Evolutionary conservation across 2,329 filamentous ascomycete species (phyloP), one percentile per base, ranked within the genome.

Genomic region (Pseudopyrenochaeta lycopersici): DNA sequence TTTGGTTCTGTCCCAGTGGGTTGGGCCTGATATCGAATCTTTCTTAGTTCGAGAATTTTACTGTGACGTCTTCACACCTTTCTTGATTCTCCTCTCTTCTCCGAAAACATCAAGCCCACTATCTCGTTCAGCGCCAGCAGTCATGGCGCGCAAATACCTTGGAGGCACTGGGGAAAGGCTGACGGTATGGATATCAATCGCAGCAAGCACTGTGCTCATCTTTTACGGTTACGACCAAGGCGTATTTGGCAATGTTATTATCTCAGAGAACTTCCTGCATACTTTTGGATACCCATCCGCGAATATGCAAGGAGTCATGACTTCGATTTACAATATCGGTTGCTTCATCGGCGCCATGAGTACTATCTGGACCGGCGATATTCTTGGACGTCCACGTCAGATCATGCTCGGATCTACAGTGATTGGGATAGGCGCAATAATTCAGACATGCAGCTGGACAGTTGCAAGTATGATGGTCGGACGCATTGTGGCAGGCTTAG

Each of bases 391-490:
- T n/a, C 78, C 80, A 62, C 76, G 82, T 33, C 81, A 81, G 11
- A 85, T 86, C 44, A 81, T 88, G 52, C 78, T 87, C 6, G 87
- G 86, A 12, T 82, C 74, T 9, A 69, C 71, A 2, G 63, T 77
- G n/a, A 77, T 77, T 43, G 72, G 64, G 0, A 63, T 75, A 41
- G 74, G 76, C 14, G 74, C 75, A 6, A 66, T 76, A 15, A 67
- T 77, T 1, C 75, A 77, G 46, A 71, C 74, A 0, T 72, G 70
- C 20, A 71, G 71, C 41, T 74, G 67, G 52, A 68, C 64, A 17
- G 74, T 77, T n/a, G 62, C 71, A 2, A 68, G 68, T 17, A 75
- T 77, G 71, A 72, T 77, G 60, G 71, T 74, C 55, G 63, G 76
- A 43, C 50, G 79, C 45, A 60, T 81, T 55, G 56, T 82, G 46